Base-by-base conservation (phyloP, 495 filamentous ascomycete species). In the Trichodelitschia bisporula region DNA sequence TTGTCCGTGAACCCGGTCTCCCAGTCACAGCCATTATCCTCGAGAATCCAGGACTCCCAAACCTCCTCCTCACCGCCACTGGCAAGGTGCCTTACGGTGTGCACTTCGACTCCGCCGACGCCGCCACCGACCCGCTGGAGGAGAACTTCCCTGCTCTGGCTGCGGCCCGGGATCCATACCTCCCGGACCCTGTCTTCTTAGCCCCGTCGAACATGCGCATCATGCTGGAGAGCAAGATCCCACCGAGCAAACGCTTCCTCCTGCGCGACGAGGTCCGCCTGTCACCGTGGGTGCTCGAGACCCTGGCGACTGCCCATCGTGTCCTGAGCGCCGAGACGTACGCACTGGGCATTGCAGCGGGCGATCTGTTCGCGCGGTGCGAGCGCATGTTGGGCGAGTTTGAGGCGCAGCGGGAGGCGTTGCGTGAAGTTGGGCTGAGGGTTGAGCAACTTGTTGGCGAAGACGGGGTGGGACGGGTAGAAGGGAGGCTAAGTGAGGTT, bases 361-460 rank as follows among this genome's bases (percentile, higher is more conserved):
- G 80, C 1, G 77, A 89, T 41, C 55, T 92, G 5, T 90, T 90
- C 55, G 60, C 69, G 11, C 62, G 73, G 15, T 83, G 75, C 40
- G 65, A 79, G 41, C 55, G 70, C 10, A 50, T 91, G 24, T 69
- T 66, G 41, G 54, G 56, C 2, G 78, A 90, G 47, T 57, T 90
- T 30, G 50, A 53, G 17, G 65, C 70, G 19, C 80, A 90, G 45
- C 58, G 90, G 26, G 56, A 46, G 36, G 66, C 69, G 37, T 61
- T 68, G 3, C 62, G 64, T n/a, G 64, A 77, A 46, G 60, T 74
- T 3, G 69, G 66, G 19, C 51, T 59, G 24, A 61, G 64, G 21
- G 63, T 83, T 30, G 70, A 80, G 34, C 53, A 50, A 4, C 56
- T 79, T 17, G 67, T 63, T 1, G 71, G 70, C 17, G 63, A 69